Evolutionary conservation across 306 rosid species (phyloP), one percentile per base, ranked within the genome.

Genomic region (Cucurbita pepo): DNA sequence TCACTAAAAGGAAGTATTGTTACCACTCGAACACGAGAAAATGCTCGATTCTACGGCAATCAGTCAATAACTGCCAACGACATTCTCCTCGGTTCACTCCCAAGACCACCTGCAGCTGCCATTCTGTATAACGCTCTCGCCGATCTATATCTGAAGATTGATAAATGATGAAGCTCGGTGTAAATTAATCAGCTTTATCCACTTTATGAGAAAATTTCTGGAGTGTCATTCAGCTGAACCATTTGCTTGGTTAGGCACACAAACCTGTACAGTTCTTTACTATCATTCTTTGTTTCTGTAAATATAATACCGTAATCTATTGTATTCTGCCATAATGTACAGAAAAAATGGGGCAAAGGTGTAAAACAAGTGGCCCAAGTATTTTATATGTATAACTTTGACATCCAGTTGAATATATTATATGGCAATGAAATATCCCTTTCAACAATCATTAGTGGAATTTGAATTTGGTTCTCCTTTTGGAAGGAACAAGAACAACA

Each of bases 51-150:
- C 81, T 95, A 89, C 65, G 97, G 97, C 43, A 85, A 89, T 78
- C 97, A 84, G 75, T 91, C 95, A 25, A 40, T 95, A 75, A 77
- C 82, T 77, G 86, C 97, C 56, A 25, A 89, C 9, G 95, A 95
- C 75, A 76, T 91, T 69, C 95, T 95, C 81, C 87, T 86, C 22
- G 95, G 99, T 79, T 82, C 91, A 0, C 72, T 95, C 85, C 99
- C 99, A 19, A 85, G 80, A 86, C 97, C 99, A 45, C 95, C 97
- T 52, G 97, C 99, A 11, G 97, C 97, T 6, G 83, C 90, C 75
- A 76, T 79, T 75, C 96, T 91, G 47, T 91, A 95, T 77, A 85
- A 82, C 47, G 86, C 92, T 58, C 99, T 95, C 73, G 67, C 82
- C 16, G 96, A 89, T 76, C 82, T 91, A 37, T 84, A 89, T 83